Base-by-base conservation (phyloP, 2,329 filamentous ascomycete genomes). In the Xylariaceae sp. region DNA sequence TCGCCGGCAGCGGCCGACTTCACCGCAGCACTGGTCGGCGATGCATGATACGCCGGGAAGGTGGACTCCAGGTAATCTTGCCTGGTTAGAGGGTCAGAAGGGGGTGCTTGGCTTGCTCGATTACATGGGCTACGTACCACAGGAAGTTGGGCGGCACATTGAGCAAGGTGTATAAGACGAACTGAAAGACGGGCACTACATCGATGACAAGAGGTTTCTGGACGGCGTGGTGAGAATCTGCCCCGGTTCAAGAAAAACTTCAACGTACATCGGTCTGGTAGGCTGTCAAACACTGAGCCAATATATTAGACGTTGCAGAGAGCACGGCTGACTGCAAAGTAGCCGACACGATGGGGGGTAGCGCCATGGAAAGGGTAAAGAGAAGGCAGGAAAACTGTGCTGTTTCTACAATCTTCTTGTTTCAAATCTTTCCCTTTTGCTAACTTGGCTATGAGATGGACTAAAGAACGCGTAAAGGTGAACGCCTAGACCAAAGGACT, bases 121-220 rank as follows among this genome's bases (percentile, higher is more conserved):
- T 14, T 12, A 8, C 3, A 13, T n/a, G 5, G 15, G 6, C 5
- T 17, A 43, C 40, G 51, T 60, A 79, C 88, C 88, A 95, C 53
- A 86, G 59, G 57, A 88, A 86, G 64, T 96, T 96, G 31, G 85
- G 85, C 3, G 88, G 88, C 28, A 81, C 83, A 61, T 74, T 82
- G 43, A 94, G 57, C 23, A 85, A 57, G 48, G 81, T 76, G 67
- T 83, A 94, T 37, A 87, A 56, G 36, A 85, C 65, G 62, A 94
- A 95, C 58, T 88, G 85, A 50, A 88, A 65, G 30, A 94, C 70
- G 3, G 83, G 78, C 4, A 74, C 64, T 63, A 73, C 72, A 62
- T 88, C 76, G 51, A 94, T 67, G 16, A 67, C 61, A 36, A 85
- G 72, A 9, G 76, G 63, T 36, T 63, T 67, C 81, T 86, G 47